Conservation (phyloP, 805 yeast genomes). For the Ogataea methanolica region DNA sequence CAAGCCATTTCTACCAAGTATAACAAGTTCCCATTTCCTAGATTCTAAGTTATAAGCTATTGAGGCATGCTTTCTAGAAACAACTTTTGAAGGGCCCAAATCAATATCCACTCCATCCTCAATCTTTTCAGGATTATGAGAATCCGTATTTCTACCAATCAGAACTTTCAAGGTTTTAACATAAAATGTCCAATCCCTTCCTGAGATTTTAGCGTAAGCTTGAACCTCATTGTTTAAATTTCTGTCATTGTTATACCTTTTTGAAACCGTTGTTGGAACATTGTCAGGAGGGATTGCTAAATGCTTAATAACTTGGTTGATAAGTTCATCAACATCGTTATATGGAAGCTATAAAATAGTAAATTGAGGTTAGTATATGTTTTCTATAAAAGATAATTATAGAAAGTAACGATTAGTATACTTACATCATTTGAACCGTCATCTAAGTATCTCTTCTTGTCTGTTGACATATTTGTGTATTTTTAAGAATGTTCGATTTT, state of each 20-base stretch:
- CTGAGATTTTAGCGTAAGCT: conserved; percentile 96
- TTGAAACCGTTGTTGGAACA: conserved; percentile 64
- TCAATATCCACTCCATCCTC: conserved; percentile 65
- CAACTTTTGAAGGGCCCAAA: conserved; percentile 96
- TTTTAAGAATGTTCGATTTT: too few species aligned
- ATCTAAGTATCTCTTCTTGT: conserved; percentile 21
- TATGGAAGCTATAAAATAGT: conserved; percentile 23
- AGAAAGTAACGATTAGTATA: background rate
- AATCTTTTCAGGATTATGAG: conserved; percentile 14
- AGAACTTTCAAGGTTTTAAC: conserved; percentile 72
- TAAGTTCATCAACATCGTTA: conserved; percentile 58
- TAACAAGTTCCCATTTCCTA: conserved; percentile 82
- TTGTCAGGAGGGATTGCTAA: conserved; percentile 65
- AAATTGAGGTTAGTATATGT: background rate
- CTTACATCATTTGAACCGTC: conserved; percentile 18
- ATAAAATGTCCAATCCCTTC: conserved; percentile 89
- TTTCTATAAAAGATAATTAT: too few species aligned
- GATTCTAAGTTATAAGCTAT: conserved; percentile 71
- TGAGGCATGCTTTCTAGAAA: conserved; percentile 82
- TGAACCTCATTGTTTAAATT: conserved; percentile 76
- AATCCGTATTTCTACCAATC: conserved; percentile 82
- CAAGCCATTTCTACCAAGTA: conserved; percentile 89
- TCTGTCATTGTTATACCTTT: conserved; percentile 67
- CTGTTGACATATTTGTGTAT: conserved; percentile 12
- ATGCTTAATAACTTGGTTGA: conserved; percentile 69